A percentile compares a stretch with the other conserved stretches of the same genome.
Conservation (phyloP, 306 rosid genomes). For the Crotalaria pallida region DNA sequence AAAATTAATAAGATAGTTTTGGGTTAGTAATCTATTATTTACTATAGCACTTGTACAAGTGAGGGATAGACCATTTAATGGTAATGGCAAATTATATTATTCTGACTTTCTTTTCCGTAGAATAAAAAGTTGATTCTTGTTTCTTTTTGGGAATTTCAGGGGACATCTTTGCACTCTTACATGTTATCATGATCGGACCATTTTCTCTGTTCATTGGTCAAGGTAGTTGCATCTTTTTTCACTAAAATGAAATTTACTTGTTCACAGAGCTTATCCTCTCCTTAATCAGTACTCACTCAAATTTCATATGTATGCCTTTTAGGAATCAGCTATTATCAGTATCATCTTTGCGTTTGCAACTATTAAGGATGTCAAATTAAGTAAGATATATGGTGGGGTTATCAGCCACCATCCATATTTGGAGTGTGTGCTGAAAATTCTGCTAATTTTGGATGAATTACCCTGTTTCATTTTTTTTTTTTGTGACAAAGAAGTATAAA, state of each 20-base stretch:
- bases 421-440: background rate
- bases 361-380: background rate
- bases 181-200: conserved; percentile 93
- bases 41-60: conserved; percentile 3
- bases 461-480: background rate
- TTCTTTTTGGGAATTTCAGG: conserved; percentile 50
- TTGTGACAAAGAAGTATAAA: background rate
- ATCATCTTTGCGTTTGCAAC: background rate
- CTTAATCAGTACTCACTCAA: background rate
- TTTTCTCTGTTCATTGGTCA: conserved; percentile 96
- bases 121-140: conserved; percentile 16
- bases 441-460: background rate
- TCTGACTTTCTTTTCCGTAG: conserved; percentile 3
- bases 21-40: background rate
- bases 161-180: conserved; percentile 78
- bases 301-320: conserved; percentile 1
- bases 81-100: background rate
- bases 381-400: conserved; percentile 1
- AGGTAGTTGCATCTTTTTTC: conserved; percentile 46
- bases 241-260: conserved; percentile 4
- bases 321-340: background rate
- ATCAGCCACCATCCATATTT: background rate
- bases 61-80: conserved; percentile 9
- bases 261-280: background rate
- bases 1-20: background rate